Conservation (phyloP, 1,139 yeast genomes). For the Protomyces inundatus region DNA sequence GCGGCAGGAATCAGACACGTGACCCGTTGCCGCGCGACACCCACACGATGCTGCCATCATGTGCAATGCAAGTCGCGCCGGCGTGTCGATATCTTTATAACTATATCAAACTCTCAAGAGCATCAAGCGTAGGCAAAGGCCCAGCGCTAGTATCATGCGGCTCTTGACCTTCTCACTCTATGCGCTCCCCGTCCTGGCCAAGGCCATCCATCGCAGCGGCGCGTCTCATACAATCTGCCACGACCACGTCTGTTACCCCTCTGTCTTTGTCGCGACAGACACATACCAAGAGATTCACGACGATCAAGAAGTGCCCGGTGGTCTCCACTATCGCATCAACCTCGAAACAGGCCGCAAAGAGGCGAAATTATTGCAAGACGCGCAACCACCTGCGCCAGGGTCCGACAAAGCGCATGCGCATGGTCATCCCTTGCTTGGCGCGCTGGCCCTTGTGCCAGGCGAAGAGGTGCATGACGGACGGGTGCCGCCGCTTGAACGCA, state of each 20-base stretch:
- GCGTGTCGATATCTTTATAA: too few relatives aligned
- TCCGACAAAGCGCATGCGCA: not conserved
- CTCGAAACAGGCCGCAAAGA: slow-evolving; percentile 62
- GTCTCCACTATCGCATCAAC: slow-evolving; percentile 64
- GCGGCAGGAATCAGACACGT: too few relatives aligned
- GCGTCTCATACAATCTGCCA: slow-evolving; percentile 6
- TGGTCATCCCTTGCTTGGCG: not conserved
- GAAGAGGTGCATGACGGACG: slow-evolving; percentile 12
- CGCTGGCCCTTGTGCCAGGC: slow-evolving; percentile 22
- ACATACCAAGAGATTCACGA: slow-evolving; percentile 59
- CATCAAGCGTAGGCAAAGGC: too few relatives aligned
- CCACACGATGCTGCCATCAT: too few relatives aligned
- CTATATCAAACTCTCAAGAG: too few relatives aligned
- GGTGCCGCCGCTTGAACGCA: not conserved
- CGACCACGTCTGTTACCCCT: slow-evolving; percentile 51
- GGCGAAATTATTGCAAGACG: slow-evolving; percentile 49
- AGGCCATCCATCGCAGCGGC: not conserved
- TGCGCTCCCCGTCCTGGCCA: not conserved
- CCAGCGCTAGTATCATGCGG: not conserved
- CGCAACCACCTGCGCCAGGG: slow-evolving; percentile 8
- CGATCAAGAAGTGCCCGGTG: slow-evolving; percentile 35
- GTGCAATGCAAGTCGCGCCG: too few relatives aligned
- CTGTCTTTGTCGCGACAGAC: slow-evolving; percentile 52
- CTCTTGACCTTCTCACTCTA: not conserved
- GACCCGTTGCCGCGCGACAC: too few relatives aligned